Percentiles rank a stretch among this genome's conserved stretches.
These are phyloP conservation scores for Cercophora sp. DNA, from an alignment of 495 filamentous ascomycete genomes.

Conservation along the genomic window DNA sequence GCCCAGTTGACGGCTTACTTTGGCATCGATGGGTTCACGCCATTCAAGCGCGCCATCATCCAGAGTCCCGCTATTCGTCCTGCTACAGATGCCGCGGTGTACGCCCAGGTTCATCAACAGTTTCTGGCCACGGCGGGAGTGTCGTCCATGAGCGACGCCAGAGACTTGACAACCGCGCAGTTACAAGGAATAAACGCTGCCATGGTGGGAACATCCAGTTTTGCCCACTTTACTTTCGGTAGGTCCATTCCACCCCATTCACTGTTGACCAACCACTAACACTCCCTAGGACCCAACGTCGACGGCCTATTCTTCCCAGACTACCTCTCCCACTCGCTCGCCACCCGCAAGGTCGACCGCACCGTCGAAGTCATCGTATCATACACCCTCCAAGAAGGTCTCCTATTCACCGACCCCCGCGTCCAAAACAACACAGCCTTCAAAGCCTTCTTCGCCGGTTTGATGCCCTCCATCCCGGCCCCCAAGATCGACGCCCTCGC, in stretches of 20 bases:
- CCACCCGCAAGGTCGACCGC: constrained; percentile 3
- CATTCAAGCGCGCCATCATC: constrained; percentile 13
- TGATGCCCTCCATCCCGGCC: constrained; percentile 10
- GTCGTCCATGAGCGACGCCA: background rate
- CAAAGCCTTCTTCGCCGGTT: constrained; percentile 8
- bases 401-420: constrained; percentile 16
- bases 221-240: constrained; percentile 10
- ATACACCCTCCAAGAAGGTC: constrained; percentile 4
- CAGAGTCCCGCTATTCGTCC: constrained; percentile 11
- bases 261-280: too few relatives aligned
- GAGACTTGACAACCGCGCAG: background rate
- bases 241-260: too few relatives aligned
- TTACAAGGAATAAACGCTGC: constrained; percentile 3
- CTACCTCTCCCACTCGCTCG: constrained; percentile 1
- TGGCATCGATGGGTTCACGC: background rate
- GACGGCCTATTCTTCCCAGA: constrained; percentile 12
- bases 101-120: constrained; percentile 3
- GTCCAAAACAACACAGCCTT: constrained; percentile 11
- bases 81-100: constrained; percentile 3
- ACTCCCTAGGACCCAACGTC: constrained; percentile 12
- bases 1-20: constrained; percentile 1
- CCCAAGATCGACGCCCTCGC: constrained; percentile 11
- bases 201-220: background rate
- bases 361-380: constrained; percentile 11
- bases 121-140: constrained; percentile 1